Evolutionary conservation across 2,329 filamentous ascomycete species (phyloP).

Genomic region (Talaromyces sp.): DNA sequence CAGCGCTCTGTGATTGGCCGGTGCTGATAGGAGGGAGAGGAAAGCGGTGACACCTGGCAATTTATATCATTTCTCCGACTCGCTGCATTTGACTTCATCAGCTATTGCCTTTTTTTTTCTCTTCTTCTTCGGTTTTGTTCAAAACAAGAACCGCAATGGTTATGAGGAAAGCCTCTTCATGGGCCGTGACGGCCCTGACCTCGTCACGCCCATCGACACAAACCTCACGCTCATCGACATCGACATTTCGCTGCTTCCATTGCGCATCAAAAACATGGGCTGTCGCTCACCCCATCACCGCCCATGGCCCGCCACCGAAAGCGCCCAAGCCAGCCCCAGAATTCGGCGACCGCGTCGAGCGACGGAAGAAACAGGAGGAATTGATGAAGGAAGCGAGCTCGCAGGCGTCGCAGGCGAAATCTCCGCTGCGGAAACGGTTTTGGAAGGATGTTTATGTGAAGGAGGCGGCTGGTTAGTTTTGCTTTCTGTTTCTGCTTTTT

Average conservation of each 20-base stretch:
- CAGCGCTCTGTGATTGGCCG: not conserved
- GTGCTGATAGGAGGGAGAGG: not conserved
- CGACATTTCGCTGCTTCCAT: constrained; percentile 27
- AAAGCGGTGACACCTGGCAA: not conserved
- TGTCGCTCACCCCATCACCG: constrained; percentile 54
- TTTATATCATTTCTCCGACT: not conserved
- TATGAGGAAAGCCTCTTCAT: not conserved
- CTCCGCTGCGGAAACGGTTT: constrained; percentile 65
- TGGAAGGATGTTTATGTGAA: constrained; percentile 79
- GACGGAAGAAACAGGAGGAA: constrained; percentile 48
- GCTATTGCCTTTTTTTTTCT: not conserved
- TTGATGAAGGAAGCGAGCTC: constrained; percentile 41
- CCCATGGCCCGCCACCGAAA: constrained; percentile 56
- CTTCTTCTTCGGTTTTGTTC: not conserved
- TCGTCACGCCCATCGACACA: not conserved
- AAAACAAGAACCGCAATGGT: not conserved
- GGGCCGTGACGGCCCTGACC: not conserved
- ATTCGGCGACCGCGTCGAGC: constrained; percentile 43
- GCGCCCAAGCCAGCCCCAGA: constrained; percentile 49
- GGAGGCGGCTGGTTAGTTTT: constrained; percentile 56
- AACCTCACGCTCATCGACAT: not conserved
- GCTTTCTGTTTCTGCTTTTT: not conserved
- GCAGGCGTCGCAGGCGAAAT: constrained; percentile 24
- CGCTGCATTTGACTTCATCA: not conserved
- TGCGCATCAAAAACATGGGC: constrained; percentile 38